A percentile compares a stretch with the other conserved stretches of the same genome.
Conservation (phyloP, 2,329 filamentous ascomycete species). For the Botrytis fragariae region DNA sequence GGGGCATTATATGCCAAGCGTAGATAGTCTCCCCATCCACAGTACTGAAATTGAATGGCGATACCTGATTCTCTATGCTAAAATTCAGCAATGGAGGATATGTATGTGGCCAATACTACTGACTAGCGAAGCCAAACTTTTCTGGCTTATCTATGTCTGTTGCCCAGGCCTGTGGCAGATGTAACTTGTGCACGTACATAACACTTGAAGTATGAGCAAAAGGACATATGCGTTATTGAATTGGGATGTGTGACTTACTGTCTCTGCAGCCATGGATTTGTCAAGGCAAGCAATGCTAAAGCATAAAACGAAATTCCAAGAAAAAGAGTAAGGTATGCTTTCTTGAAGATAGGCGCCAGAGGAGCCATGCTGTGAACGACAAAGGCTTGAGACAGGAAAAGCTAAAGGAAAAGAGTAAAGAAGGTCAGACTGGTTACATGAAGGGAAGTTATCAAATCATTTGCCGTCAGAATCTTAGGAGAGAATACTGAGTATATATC, state of each 20-base stretch:
- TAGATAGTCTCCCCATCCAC: constrained; percentile 76
- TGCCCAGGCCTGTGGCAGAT: constrained; percentile 60
- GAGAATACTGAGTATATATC: not conserved
- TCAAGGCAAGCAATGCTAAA: constrained; percentile 61
- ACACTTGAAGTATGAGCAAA: constrained; percentile 47
- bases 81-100: constrained; percentile 5
- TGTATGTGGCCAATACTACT: constrained; percentile 32
- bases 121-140: constrained; percentile 82
- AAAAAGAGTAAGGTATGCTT: constrained; percentile 50
- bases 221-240: not conserved
- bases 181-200: constrained; percentile 79
- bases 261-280: constrained; percentile 71
- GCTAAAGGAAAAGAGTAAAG: constrained; percentile 1
- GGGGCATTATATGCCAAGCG: constrained; percentile 85
- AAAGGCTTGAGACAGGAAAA: constrained; percentile 2
- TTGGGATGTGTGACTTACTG: constrained; percentile 56
- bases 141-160: constrained; percentile 74
- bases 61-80: constrained; percentile 73
- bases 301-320: constrained; percentile 64
- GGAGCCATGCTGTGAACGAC: constrained; percentile 28
- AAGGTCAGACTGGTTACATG: not conserved
- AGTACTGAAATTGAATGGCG: constrained; percentile 75
- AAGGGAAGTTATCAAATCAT: not conserved
- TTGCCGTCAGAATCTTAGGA: not conserved
- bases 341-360: constrained; percentile 47